Evolutionary conservation across 345 rosid species (phyloP).

Genomic region (Salix suchowensis): DNA sequence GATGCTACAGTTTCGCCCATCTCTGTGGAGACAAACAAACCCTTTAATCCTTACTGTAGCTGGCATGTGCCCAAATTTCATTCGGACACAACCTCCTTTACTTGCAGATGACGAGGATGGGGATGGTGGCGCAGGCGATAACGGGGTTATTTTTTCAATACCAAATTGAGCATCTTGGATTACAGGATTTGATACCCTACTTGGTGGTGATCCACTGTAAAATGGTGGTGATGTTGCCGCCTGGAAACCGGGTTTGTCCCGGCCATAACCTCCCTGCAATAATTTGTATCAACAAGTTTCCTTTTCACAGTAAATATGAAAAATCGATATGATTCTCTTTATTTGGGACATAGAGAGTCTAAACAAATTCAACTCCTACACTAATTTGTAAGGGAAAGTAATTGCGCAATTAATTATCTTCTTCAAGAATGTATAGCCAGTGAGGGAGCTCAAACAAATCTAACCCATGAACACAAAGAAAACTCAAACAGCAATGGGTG

Average conservation of each 20-base stretch:
- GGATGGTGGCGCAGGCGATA: slow-evolving; percentile 28
- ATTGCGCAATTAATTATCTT: not conserved
- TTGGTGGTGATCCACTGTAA: slow-evolving; percentile 72
- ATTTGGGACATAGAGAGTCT: not conserved
- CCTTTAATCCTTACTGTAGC: slow-evolving; percentile 79
- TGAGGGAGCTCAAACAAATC: not conserved
- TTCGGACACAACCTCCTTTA: slow-evolving; percentile 47
- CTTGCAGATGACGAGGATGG: slow-evolving; percentile 27
- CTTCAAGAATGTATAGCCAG: not conserved
- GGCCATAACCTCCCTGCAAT: slow-evolving; percentile 45
- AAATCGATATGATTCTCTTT: not conserved
- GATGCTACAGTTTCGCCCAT: slow-evolving; percentile 58
- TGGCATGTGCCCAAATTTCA: slow-evolving; percentile 52
- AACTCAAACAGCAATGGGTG: not conserved
- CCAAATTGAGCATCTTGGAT: slow-evolving; percentile 62
- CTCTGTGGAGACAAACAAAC: slow-evolving; percentile 60
- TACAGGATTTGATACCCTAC: slow-evolving; percentile 62
- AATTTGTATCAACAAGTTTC: not conserved
- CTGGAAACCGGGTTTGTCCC: slow-evolving; percentile 21
- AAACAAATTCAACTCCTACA: not conserved
- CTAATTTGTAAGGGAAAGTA: not conserved
- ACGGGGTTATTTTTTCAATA: slow-evolving; percentile 26
- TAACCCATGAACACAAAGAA: not conserved
- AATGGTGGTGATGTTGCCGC: slow-evolving; percentile 59
- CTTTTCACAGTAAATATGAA: not conserved